phyloP scores from a whole-genome alignment of 2,329 filamentous ascomycete species.

The Aspergillus versicolor region DNA sequence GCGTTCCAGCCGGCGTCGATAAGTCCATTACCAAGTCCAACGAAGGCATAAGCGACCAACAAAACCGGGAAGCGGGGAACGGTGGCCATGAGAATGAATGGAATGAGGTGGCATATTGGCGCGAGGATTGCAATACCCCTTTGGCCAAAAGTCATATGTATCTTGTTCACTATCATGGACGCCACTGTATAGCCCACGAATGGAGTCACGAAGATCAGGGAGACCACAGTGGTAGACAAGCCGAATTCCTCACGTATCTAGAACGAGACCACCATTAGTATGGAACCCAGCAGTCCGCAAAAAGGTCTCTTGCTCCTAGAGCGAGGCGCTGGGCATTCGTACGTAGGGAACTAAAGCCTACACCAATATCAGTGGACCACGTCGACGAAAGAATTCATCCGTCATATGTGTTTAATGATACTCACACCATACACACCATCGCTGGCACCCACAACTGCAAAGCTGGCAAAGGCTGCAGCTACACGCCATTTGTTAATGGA shows the following conservation, averaged over 20 bases:
- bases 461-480: constrained; percentile 50
- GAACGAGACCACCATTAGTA: neutral
- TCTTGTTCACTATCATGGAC: constrained; percentile 44
- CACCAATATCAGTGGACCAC: constrained; percentile 11
- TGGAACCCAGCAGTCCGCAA: neutral
- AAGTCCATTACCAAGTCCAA: constrained; percentile 38
- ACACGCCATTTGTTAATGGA: constrained; percentile 20
- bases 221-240: constrained; percentile 38
- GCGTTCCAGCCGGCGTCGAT: constrained; percentile 57
- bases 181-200: constrained; percentile 50
- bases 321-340: constrained; percentile 14
- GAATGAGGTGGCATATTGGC: constrained; percentile 29
- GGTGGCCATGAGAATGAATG: constrained; percentile 28
- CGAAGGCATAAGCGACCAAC: constrained; percentile 34
- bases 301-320: neutral
- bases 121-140: constrained; percentile 69
- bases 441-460: constrained; percentile 56
- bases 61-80: constrained; percentile 39
- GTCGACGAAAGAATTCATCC: constrained; percentile 4
- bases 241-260: constrained; percentile 10
- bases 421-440: constrained; percentile 57
- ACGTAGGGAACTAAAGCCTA: constrained; percentile 51
- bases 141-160: constrained; percentile 57
- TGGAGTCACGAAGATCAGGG: constrained; percentile 50
- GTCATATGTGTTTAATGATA: constrained; percentile 7